Evolutionary conservation across 805 yeast species (phyloP), one percentile per base, ranked within the genome.

Genomic region (Candida golubevii): DNA sequence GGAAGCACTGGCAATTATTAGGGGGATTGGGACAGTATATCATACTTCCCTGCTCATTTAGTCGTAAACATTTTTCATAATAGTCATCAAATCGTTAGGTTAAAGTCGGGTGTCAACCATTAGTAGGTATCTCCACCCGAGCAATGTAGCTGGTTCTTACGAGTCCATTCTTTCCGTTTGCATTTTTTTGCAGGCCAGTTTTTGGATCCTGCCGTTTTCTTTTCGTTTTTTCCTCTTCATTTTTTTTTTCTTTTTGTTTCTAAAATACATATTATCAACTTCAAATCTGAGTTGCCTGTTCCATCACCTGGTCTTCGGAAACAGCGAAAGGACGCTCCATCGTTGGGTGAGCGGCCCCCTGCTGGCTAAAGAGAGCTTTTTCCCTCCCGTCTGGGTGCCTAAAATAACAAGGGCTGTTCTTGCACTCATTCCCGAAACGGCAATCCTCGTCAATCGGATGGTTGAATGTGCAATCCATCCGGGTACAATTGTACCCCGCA

Each of bases 381-480:
- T 57, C 54, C 60, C 89, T 75, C n/a, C 88, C 93, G 46, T 79
- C 83, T 11, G 97, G 95, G 65, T 89, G 97, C 56, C 74, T 75
- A 66, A 72, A 89, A 51, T 80, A 62, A 72, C 97, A 89, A 43
- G 74, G 71, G 41, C 72, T 71, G 62, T 87, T 88, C 55, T 74
- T 78, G 67, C 97, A 89, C 49, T 79, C 78, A 46, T 72, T 72
- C 11, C 88, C 95, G 64, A 82, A 89, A 55, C 84, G 85, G 69
- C 97, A 89, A 42, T 76, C 82, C 58, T 84, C 90, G 50, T 74
- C 74, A 33, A 87, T 69, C 35, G 96, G 96, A 63, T 89, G 97
- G 15, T 85, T 75, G 63, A 88, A 89, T 39, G 76, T 72, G 67
- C 97, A 89, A 62, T 89, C 93, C 39, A 79, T 70, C 63, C 96